Evolutionary conservation across 2,329 filamentous ascomycete genomes (phyloP).

Genomic region (Rhexocercosporidium sp.): DNA sequence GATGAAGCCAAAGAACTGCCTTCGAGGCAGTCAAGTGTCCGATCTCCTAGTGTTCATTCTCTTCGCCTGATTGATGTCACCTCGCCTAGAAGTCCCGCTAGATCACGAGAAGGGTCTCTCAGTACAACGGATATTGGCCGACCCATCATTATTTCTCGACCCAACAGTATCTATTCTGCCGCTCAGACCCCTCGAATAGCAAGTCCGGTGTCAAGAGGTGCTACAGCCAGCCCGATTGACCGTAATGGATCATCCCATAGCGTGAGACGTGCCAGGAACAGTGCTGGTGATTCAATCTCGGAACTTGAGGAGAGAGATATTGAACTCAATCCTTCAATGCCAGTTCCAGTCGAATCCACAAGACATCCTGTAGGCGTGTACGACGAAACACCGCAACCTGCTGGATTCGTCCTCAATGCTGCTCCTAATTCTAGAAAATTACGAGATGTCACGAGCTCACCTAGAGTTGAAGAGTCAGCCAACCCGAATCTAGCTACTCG

Average conservation of each 20-base stretch:
- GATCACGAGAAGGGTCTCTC: conserved; percentile 32
- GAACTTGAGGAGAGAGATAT: conserved; percentile 38
- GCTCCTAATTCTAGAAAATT: conserved; percentile 35
- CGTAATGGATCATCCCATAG: conserved; percentile 35
- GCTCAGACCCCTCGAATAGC: conserved; percentile 31
- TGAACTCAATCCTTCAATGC: conserved; percentile 16
- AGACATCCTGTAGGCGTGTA: conserved; percentile 1
- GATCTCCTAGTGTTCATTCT: conserved; percentile 41
- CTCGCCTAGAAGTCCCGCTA: conserved; percentile 33
- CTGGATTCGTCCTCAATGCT: conserved; percentile 35
- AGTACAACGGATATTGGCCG: conserved; percentile 30
- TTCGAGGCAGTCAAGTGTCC: conserved; percentile 35
- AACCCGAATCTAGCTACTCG: background rate
- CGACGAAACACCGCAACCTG: conserved; percentile 13
- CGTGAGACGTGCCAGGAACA: conserved; percentile 31
- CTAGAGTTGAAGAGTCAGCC: background rate
- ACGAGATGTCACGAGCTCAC: background rate
- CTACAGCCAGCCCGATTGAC: conserved; percentile 32
- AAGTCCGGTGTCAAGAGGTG: conserved; percentile 35
- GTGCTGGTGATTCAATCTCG: conserved; percentile 37
- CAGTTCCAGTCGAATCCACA: background rate
- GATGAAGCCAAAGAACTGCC: conserved; percentile 32
- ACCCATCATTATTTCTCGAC: conserved; percentile 28
- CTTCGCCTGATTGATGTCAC: conserved; percentile 42
- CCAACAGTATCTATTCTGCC: conserved; percentile 34